Base-by-base conservation (phyloP, 2,329 filamentous ascomycete species). In the Echinosphaeria canescens region DNA sequence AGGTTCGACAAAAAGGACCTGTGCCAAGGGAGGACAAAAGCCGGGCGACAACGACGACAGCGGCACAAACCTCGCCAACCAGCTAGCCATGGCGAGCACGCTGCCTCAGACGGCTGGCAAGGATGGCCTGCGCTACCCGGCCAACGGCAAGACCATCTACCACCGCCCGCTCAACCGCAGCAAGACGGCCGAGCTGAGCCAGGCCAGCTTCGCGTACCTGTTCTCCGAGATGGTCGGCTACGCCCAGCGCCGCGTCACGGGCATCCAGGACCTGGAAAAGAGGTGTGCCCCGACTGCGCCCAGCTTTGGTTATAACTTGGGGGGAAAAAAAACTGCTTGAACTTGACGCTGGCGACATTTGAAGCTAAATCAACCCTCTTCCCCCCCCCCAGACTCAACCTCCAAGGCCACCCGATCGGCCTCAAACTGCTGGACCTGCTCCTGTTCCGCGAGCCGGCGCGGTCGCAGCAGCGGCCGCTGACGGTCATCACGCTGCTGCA, bases 171-270 rank as follows among this genome's bases (percentile, higher is more conserved):
- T 95, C 33, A 93, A 93, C 52, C 76, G 88, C 35, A 75, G 73
- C 40, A 79, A 81, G 47, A 80, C 78, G 39, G 67, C 78, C 31
- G 85, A 95, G 57, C 68, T 90, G 37, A 92, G 82, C 48, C 76
- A 90, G 44, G 70, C 88, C 9, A 82, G 80, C 51, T 95, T 98
- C 51, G 85, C 88, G 23, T 95, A 91, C 49, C 61, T 98, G 31
- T 95, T 98, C 47, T 74, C 75, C 32, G 85, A 93, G 56, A 92
- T 95, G 78, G 84, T 98, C 26, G 74, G 71, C 41, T 95, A 95
- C 50, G 85, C 88, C 38, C 88, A 95, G 48, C 65, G 73, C 41
- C 64, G 79, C 33, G 85, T 93, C 29, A 88, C 78, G 37, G 84
- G 81, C 5, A 91, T 98, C 31, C 75, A 85, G 41, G 88, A 95